phyloP scores from a whole-genome alignment of 2,329 filamentous ascomycete species.

The Hymenoscyphus linearis region DNA sequence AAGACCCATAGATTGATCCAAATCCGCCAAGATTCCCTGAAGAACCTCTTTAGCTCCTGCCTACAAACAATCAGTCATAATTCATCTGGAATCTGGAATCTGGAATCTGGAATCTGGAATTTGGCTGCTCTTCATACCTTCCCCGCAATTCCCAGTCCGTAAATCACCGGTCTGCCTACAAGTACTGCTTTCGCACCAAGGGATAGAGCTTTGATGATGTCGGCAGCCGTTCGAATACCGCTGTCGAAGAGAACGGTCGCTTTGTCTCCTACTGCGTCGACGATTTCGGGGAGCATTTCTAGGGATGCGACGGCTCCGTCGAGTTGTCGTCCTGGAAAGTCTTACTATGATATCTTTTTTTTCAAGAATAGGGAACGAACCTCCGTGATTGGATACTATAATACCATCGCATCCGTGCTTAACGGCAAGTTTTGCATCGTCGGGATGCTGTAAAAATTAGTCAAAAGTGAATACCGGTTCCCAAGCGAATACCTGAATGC shows the following conservation, averaged over 20 bases:
- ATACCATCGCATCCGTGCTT: constrained; percentile 44
- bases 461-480: too few species aligned
- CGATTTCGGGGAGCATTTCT: constrained; percentile 54
- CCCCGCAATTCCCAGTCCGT: constrained; percentile 51
- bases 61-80: constrained; percentile 11
- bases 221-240: constrained; percentile 49
- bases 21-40: constrained; percentile 45
- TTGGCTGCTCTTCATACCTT: constrained; percentile 30
- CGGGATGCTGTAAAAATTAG: constrained; percentile 31
- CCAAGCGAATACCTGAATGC: constrained; percentile 41
- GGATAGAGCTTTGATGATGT: constrained; percentile 53
- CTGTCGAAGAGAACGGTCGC: constrained; percentile 59
- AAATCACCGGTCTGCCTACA: constrained; percentile 53
- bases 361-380: constrained; percentile 33
- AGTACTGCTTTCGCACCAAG: constrained; percentile 52
- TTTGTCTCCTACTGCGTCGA: constrained; percentile 53
- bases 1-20: constrained; percentile 52
- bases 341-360: background rate
- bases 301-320: constrained; percentile 50
- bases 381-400: constrained; percentile 54
- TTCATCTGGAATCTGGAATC: too few species aligned
- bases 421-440: constrained; percentile 43
- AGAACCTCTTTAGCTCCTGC: constrained; percentile 48
- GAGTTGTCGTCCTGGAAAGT: constrained; percentile 42
- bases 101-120: too few species aligned